A percentile compares a stretch with the other conserved stretches of the same genome.
Conservation (phyloP, 2,329 filamentous ascomycete species). For the Tolypocladium endophyticum region DNA sequence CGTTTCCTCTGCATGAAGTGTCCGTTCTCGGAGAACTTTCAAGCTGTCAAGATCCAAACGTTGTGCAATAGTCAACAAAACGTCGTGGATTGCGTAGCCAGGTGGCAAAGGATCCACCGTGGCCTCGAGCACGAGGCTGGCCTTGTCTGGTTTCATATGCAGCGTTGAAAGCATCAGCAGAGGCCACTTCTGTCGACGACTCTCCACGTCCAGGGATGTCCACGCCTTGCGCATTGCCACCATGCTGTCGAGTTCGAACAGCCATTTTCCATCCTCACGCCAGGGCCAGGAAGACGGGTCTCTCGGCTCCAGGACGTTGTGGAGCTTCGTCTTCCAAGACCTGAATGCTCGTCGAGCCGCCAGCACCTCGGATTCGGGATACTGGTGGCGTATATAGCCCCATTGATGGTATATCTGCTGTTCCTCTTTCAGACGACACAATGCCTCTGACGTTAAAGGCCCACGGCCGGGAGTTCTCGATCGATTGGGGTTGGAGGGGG, state of each 20-base stretch:
- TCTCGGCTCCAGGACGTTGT: slow-evolving; percentile 8
- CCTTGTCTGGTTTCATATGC: slow-evolving; percentile 18
- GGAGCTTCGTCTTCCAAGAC: slow-evolving; percentile 17
- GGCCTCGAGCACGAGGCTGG: slow-evolving; percentile 21
- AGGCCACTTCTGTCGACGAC: slow-evolving; percentile 19
- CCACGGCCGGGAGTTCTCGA: not conserved
- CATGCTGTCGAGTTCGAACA: slow-evolving; percentile 18
- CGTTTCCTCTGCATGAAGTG: slow-evolving; percentile 16
- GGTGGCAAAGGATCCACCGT: slow-evolving; percentile 24
- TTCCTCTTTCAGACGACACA: not conserved
- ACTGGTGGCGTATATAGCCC: slow-evolving; percentile 19
- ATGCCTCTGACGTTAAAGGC: not conserved
- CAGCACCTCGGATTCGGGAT: slow-evolving; percentile 10
- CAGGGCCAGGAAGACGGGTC: slow-evolving; percentile 12
- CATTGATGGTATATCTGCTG: slow-evolving; percentile 15
- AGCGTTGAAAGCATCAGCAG: slow-evolving; percentile 25
- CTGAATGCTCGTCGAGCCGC: slow-evolving; percentile 13
- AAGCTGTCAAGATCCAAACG: slow-evolving; percentile 8
- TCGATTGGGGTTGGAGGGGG: not conserved
- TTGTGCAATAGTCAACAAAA: slow-evolving; percentile 19
- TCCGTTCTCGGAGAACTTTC: slow-evolving; percentile 10
- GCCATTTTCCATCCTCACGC: slow-evolving; percentile 14
- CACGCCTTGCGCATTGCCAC: slow-evolving; percentile 23
- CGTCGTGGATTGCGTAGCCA: slow-evolving; percentile 27
- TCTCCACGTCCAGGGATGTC: slow-evolving; percentile 14